Evolutionary conservation across 2,329 filamentous ascomycete genomes (phyloP), one percentile per base, ranked within the genome.

Genomic region (Calonectria pauciramosa): DNA sequence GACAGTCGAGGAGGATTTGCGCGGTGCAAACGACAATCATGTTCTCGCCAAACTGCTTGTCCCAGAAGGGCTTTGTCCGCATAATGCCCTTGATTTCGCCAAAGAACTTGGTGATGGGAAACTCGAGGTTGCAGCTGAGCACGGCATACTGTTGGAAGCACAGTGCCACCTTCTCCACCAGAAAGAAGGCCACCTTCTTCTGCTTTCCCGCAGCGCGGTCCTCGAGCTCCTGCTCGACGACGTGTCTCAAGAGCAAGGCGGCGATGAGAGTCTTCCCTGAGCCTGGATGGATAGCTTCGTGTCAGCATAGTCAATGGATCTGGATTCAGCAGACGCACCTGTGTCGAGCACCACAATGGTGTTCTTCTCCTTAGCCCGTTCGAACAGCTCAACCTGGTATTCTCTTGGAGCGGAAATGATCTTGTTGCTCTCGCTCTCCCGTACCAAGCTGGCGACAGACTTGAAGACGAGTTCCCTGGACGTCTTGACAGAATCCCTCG

Each of bases 211-310:
- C 80, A 0, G 88, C 89, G 49, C 96, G 91, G 76, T 92, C 87
- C 75, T 95, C 92, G 1, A 98, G 86, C 83, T 99, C 97, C 73
- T 93, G 88, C 49, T 95, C 92, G 36, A 99, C 89, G 13, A 92
- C 89, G 83, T 97, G 91, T 49, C 93, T 92, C 30, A 99, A 89
- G 7, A 99, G 89, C 3, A 99, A 89, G 1, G 95, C 96, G 0
- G 97, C 96, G 79, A 99, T 98, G n/a, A 98, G 88, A 0, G 97
- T 99, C 86, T 99, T 99, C 3, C 97, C 97, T 4, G 95, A 96
- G 16, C 97, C 94, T 93, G 73, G 1, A 23, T n/a, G 3, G 8
- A 34, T 56, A 16, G 20, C 20, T 20, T n/a, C 34, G 23, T 66
- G 26, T 79, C 32, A 76, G 69, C 10, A 20, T 36, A 32, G 8